Evolutionary conservation across 169 alveolate genomes (phyloP), one percentile per base, ranked within the genome.

Genomic region (Plasmodium adleri): DNA sequence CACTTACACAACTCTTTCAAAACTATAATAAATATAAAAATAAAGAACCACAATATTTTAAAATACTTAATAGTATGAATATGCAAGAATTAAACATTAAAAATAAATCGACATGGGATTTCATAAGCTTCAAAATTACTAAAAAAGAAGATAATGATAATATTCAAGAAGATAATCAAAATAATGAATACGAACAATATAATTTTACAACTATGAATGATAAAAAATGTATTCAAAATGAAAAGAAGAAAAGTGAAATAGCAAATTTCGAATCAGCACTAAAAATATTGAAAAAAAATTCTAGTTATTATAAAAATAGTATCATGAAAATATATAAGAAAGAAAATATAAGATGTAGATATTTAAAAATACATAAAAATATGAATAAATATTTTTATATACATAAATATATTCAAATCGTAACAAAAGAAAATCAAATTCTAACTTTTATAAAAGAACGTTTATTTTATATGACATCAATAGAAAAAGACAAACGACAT

Each of bases 101-200:
- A 22, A 67, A 78, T 47, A 78, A 78, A 66, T 64, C 71, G 17
- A 49, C 78, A 5, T 78, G 89, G 89, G 89, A 78, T 47, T 78
- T 50, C 39, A 3, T 78, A 2, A 78, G 89, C 28, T 26, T 78
- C 13, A 78, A 63, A 28, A 52, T 78, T n/a, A 10, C 45, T 15
- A 22, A 78, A 13, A 45, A 22, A 22, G 72, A 63, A 24, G 74
- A 39, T n/a, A 43, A 54, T 3, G 10, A 17, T 8, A 8, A 8
- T 17, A 0, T 43, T 10, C 8, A 67, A 17, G 0, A 12, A 15
- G 12, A 39, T 8, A 39, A 52, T 0, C 63, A 5, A 68, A 6
- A 39, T 39, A 39, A 39, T 39, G 63, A 28, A 1, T 2, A 54
- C 9, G 1, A 26, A 45, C 9, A 50, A 50, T 2, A 28, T 28